Base-by-base conservation (phyloP, 2,329 filamentous ascomycete genomes). In the Kalaharituber pfeilii region DNA sequence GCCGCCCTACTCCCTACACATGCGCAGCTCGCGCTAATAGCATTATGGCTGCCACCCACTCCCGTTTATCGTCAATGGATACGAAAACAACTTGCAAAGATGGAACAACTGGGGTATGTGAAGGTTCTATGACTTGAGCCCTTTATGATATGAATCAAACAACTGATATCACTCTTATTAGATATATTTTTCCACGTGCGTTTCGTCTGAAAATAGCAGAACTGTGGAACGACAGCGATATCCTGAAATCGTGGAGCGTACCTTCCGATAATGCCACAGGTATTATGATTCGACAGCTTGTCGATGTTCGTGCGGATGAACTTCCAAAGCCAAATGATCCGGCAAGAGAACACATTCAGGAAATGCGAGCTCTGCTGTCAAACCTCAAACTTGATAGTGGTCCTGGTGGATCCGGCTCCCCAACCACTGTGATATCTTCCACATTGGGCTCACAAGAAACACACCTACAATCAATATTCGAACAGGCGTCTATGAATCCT, bases 191-290 rank as follows among this genome's bases (percentile, higher is more conserved):
- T 62, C 82, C 88, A 1, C 72, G 78, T 27, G 77, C 78, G 11
- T 80, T 89, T 62, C 82, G 89, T 55, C 73, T 71, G 28, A 81
- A 81, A 60, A 82, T 96, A 75, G 79, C 84, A 28, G 76, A 83
- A 49, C 67, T 86, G 24, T 94, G 91, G 74, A 73, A 76, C 56
- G 77, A 85, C 44, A 75, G 78, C 13, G 79, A 81, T 20, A 79
- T 87, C 52, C 77, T 78, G 45, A 75, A 81, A 55, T 95, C 87
- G 86, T 98, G 91, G 91, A 85, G 87, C 20, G 56, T 56, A 2
- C 77, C 91, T 66, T 78, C 86, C 58, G 83, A 89, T 69, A 81
- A 78, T 9, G 76, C 78, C 0, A 77, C 93, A 42, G 74, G 95
- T 53, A 81, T 80, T 51, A 82, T 77, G 53, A 80, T 94, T 57